Base-by-base conservation (phyloP, 139 green algal species). In the Pleodorina starrii region DNA sequence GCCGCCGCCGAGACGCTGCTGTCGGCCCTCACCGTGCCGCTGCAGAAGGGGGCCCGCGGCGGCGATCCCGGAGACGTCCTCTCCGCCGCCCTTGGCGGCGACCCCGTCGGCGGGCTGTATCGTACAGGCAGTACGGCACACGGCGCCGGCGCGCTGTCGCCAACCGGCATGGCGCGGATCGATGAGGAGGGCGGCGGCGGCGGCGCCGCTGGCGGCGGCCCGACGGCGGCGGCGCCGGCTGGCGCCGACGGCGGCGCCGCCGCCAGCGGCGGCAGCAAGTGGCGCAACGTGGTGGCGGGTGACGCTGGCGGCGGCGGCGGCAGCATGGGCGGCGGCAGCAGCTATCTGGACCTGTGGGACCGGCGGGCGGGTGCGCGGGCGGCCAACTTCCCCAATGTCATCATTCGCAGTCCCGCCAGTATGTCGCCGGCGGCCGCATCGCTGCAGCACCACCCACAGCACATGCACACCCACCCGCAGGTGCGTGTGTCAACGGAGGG, bases 331-430 rank as follows among this genome's bases (percentile, higher is more conserved):
- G 80, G 54, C 46, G 51, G 72, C 57, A 35, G 72, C 42, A 68
- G 63, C 66, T 69, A 80, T 32, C n/a, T 69, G 21, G 82, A 88
- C 27, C n/a, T 88, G 82, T 88, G 82, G 82, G 82, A 88, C 66
- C 63, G 82, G 32, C 82, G 81, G 10, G 60, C 60, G 43, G 81
- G 46, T 46, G 23, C 36, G 2, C 84, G 84, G 27, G 73, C 32
- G 54, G 25, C n/a, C 11, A 16, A 17, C 9, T 60, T 44, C 38
- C 54, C 72, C 6, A 29, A 38, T 11, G 73, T 82, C 9, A n/a
- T 81, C 57, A 73, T 85, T 69, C 76, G 69, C 44, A 59, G 42
- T 50, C 54, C 75, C 1, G 77, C 76, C 77, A 83, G 63, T 76
- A 87, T 85, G 76, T 74, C 66, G 27, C 81, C 63, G 1, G 54